A percentile compares a stretch with the other conserved stretches of the same genome.
Evolutionary conservation across 331 rosid species (phyloP).

Genomic region (Rosa hybrid): DNA sequence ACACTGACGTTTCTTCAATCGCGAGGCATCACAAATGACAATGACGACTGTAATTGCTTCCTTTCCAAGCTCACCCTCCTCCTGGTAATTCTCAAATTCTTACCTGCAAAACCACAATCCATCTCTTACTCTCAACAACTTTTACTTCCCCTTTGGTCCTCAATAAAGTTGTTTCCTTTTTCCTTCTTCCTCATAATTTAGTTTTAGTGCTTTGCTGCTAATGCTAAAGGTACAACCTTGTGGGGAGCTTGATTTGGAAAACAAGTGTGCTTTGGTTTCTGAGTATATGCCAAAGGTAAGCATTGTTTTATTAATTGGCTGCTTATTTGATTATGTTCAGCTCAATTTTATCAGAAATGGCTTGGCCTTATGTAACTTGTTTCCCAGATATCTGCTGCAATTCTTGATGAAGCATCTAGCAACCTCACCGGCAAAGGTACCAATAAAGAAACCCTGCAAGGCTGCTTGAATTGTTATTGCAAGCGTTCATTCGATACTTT

Average conservation of each 20-base stretch:
- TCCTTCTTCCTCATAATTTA: neutral
- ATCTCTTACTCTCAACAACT: neutral
- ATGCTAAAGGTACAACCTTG: constrained; percentile 61
- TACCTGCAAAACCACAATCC: neutral
- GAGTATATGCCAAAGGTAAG: constrained; percentile 49
- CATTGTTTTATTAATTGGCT: neutral
- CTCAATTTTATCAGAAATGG: neutral
- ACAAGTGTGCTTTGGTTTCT: constrained; percentile 58
- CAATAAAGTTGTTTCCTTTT: neutral
- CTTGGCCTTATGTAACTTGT: neutral
- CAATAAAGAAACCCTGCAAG: neutral
- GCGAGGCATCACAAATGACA: constrained; percentile 30
- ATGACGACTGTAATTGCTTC: constrained; percentile 50
- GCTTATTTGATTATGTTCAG: constrained; percentile 14
- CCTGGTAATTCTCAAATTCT: constrained; percentile 27
- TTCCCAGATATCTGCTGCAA: constrained; percentile 55
- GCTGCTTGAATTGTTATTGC: constrained; percentile 1
- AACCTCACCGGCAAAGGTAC: constrained; percentile 29
- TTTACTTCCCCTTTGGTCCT: neutral
- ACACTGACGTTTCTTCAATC: constrained; percentile 52
- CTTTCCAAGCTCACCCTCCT: constrained; percentile 65
- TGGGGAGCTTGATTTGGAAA: constrained; percentile 52
- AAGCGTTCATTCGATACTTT: neutral
- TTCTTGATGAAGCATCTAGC: constrained; percentile 58
- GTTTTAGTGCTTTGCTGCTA: neutral